Base-by-base conservation (phyloP, 2,329 filamentous ascomycete species). In the Paecilomyces niveus region DNA sequence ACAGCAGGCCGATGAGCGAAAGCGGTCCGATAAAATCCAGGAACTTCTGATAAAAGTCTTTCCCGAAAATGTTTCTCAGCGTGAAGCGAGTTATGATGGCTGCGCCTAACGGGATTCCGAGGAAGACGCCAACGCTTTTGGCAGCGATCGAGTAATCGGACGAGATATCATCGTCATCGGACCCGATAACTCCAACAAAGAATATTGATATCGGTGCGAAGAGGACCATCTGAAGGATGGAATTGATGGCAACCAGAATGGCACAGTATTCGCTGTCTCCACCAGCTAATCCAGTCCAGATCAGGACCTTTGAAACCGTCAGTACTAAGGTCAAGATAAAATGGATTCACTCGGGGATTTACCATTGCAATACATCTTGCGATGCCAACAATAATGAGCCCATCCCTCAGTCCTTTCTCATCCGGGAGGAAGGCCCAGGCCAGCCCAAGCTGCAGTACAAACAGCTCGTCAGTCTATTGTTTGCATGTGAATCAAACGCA, bases 311-410 rank as follows among this genome's bases (percentile, higher is more conserved):
- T 3, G 3, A 21, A 57, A 22, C 57, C 24, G 60, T 32, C 24
- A 53, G 55, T 56, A 9, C 57, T 11, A 22, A 53, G 49, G 52
- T 32, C 52, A 58, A 55, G 49, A n/a, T 10, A 39, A 18, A 52
- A 11, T 53, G 18, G 8, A 45, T 50, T 22, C 2, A 33, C 32
- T 52, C 13, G 21, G 15, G 51, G 49, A 64, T 74, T 59, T 70
- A 88, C 90, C 91, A 96, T 96, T 32, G 90, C 91, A 62, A 96
- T 96, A 66, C 92, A 96, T 56, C 92, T 79, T 4, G 89, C 92
- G 1, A 96, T 77, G 0, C 92, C 91, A 0, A 96, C 91, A 5
- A 96, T 83, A 39, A 94, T 90, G 2, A 94, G 76, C 0, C 90
- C 90, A 49, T 85, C 81, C 54, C 81, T 71, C 1, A 83, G 70